Base-by-base conservation (phyloP, 768 basidiomycete species). In the Auricularia sp. region DNA sequence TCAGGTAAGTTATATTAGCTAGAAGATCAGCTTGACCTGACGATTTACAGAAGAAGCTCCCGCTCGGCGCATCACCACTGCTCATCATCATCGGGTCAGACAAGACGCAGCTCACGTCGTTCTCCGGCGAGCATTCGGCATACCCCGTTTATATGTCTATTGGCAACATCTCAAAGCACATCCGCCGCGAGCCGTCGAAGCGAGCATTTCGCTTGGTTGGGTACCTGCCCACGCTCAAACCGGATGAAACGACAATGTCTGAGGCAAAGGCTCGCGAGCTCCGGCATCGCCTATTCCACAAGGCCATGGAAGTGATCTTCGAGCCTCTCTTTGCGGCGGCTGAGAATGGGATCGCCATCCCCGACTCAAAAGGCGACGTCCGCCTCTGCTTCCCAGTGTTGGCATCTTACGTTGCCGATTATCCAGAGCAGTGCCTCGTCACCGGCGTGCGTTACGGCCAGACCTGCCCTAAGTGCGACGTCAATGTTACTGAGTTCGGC, bases 221-320 rank as follows among this genome's bases (percentile, higher is more conserved):
- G 0, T 82, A 81, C 64, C 71, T 81, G 1, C 75, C 79, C 0
- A 73, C 77, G 0, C 67, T 70, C 1, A 75, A 76, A 51, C 68
- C 80, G 0, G 69, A 73, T 3, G 82, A 83, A 54, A 80, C 81
- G 2, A 82, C 83, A 68, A 79, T 80, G 37, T 83, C 83, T 67
- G 21, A 69, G 63, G 62, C 65, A 13, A 13, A 37, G 64, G 67
- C 73, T 63, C 56, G 71, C 0, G 66, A 69, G 1, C 18, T 75
- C 0, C 71, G 44, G 7, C 62, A 63, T 2, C 62, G 45, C 18
- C 67, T 80, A 0, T 81, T 81, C 63, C 80, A 82, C 63, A 37
- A 71, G 3, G 75, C 75, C 54, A 78, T 76, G 75, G 24, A 59
- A 0, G 8, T n/a, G 3, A 69, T 83, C 3, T 68, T 80, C 0